Evolutionary conservation across 345 rosid genomes (phyloP).

Genomic region (Euphorbia tirucalli): DNA sequence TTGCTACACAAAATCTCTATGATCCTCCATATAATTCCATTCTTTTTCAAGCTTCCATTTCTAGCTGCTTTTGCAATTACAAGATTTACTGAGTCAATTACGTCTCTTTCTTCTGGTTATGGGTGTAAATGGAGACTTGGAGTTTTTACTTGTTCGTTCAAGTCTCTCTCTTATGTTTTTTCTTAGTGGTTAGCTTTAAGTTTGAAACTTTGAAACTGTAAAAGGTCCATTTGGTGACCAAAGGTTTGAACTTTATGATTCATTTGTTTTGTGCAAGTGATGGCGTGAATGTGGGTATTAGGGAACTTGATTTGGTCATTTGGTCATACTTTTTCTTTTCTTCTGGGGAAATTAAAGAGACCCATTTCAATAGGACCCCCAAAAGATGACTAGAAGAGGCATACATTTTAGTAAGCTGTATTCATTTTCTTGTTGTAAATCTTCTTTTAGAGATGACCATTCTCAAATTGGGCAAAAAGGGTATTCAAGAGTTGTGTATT

Average conservation of each 20-base stretch:
- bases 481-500: slow-evolving; percentile 78
- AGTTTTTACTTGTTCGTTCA: background rate
- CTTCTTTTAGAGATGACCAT: slow-evolving; percentile 42
- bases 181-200: slow-evolving; percentile 14
- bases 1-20: background rate
- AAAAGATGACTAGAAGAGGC: slow-evolving; percentile 40
- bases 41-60: background rate
- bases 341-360: slow-evolving; percentile 18
- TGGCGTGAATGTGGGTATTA: slow-evolving; percentile 17
- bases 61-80: background rate
- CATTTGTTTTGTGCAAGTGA: background rate
- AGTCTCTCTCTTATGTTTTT: background rate
- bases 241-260: slow-evolving; percentile 11
- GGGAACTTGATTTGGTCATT: slow-evolving; percentile 18
- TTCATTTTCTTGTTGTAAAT: slow-evolving; percentile 57
- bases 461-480: slow-evolving; percentile 63
- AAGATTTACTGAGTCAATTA: background rate
- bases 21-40: background rate
- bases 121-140: slow-evolving; percentile 7
- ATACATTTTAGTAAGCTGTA: slow-evolving; percentile 53
- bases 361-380: slow-evolving; percentile 14
- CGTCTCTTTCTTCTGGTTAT: background rate
- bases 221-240: slow-evolving; percentile 12
- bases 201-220: slow-evolving; percentile 6
- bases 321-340: slow-evolving; percentile 1